Evolutionary conservation across 2,329 filamentous ascomycete genomes (phyloP), one percentile per base, ranked within the genome.

Genomic region (Emergomyces orientalis): DNA sequence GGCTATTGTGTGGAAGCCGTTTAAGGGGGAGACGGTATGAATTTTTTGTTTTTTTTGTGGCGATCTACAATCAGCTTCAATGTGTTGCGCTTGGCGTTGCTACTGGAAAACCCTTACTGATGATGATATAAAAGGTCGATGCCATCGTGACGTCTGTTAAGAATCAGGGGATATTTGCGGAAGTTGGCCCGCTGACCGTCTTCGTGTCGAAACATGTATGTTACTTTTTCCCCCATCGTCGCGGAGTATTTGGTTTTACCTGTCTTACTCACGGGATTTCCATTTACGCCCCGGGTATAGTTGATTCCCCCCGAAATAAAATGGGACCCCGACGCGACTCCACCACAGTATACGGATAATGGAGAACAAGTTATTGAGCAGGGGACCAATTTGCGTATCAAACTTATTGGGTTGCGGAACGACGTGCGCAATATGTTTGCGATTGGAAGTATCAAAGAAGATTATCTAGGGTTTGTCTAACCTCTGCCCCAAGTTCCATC

Each of bases 401-500:
- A 97, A 79, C 88, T 99, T 67, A 90, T 97, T 70, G 94, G 94
- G 76, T 89, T 93, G 59, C 86, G 95, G 76, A 92, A 90, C 67
- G 94, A 97, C 75, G 90, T 97, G 60, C 91, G 90, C 66, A 88
- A 90, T 74, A 96, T 99, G 84, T 97, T 89, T 83, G 94, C 93
- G 45, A 96, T 99, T 75, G 94, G 92, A 65, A 97, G 91, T 69
- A 97, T 99, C 79, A 96, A 96, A 78, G 93, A 88, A 73, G 85
- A 80, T 69, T 81, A 75, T 67, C 73, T 81, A 67, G 79, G 79
- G 78, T 80, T 67, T 67, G 76, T 71, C 17, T 59, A 27, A 14
- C n/a, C 32, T 27, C 19, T 17, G 9, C 7, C 34, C 19, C 22
- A 13, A 14, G 2, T 2, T 17, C 30, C 52, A 19, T 37, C 30